Evolutionary conservation across 2,329 filamentous ascomycete genomes (phyloP), one percentile per base, ranked within the genome.

Genomic region (Phoma sp.): DNA sequence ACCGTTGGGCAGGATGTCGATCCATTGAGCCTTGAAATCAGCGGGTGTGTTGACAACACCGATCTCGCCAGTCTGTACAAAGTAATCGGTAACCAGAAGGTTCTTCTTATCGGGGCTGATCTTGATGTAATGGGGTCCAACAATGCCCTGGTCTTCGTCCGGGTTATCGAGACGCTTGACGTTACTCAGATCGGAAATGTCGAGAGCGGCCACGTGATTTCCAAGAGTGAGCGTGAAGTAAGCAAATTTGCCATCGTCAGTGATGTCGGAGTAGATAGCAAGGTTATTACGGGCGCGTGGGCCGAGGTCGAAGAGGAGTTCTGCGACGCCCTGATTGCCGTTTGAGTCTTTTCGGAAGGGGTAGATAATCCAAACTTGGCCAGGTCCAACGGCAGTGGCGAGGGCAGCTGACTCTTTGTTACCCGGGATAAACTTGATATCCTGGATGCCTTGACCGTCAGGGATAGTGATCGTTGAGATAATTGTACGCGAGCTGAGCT

Each of bases 311-410:
- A 78, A 85, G 24, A 87, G 80, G 0, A 84, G 77, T 70, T 87
- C 80, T 5, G 84, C 81, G 7, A 82, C 79, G 51, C 85, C 85
- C 80, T 83, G 57, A 81, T 83, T 82, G 48, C 84, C 85, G 21
- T 82, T 77, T 7, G 77, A 68, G 63, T 85, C 78, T 57, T 77
- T 81, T 60, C 83, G 82, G 77, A 82, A 82, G 21, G 85, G 85
- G 69, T 87, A 87, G 73, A 88, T 86, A 69, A 87, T 82, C 85
- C 85, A 88, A 61, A 87, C 82, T 63, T 87, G 80, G 9, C 84
- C 85, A 3, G 82, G 79, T 29, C 81, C 79, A 19, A 87, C 84
- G 15, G 85, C 84, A 12, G 84, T 86, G 8, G 85, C 84, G 22
- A 87, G 74, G 10, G 84, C 85, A 29, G 84, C 85, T 31, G 76